Percentiles rank a stretch among this genome's conserved stretches.
These are phyloP conservation scores for Ascomycota sp. DNA, from an alignment of 2,329 filamentous ascomycete genomes.

Conservation along the genomic window DNA sequence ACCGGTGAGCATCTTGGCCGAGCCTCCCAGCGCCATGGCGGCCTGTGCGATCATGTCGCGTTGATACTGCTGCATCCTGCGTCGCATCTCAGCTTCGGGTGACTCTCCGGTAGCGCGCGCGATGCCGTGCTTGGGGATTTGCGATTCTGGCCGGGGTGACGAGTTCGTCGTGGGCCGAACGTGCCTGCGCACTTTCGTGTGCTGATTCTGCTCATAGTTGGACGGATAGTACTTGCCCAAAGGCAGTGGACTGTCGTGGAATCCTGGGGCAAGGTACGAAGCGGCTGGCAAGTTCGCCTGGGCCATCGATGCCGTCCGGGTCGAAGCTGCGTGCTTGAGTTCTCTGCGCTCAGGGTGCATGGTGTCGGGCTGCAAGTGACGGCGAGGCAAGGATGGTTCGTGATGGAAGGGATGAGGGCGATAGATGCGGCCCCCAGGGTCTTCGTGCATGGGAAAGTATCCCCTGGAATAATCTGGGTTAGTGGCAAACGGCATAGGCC, in stretches of 20 bases:
- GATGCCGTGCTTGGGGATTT: slow-evolving; percentile 7
- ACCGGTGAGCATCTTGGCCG: slow-evolving; percentile 11
- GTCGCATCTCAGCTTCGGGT: slow-evolving; percentile 21
- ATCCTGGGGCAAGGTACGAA: slow-evolving; percentile 27
- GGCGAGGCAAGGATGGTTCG: slow-evolving; percentile 17
- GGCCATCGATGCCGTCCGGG: slow-evolving; percentile 4
- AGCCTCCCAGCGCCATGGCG: slow-evolving; percentile 17
- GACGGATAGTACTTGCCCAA: slow-evolving; percentile 42
- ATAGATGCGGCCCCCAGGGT: slow-evolving; percentile 22
- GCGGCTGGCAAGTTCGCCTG: slow-evolving; percentile 21
- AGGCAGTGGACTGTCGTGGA: slow-evolving; percentile 24
- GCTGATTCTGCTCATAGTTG: slow-evolving; percentile 26
- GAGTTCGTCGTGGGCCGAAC: slow-evolving; percentile 9
- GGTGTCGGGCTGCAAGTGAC: slow-evolving; percentile 10
- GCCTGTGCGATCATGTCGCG: slow-evolving; percentile 38
- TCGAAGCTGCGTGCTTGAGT: slow-evolving; percentile 4
- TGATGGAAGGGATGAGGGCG: slow-evolving; percentile 29
- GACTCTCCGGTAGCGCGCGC: slow-evolving; percentile 2
- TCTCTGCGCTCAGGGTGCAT: slow-evolving; percentile 7
- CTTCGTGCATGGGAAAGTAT: slow-evolving; percentile 38
- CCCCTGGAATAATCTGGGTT: slow-evolving; percentile 17
- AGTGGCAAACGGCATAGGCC: not conserved
- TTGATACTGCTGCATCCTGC: slow-evolving; percentile 33
- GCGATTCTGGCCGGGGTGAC: slow-evolving; percentile 14
- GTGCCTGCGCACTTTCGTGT: slow-evolving; percentile 7